A percentile compares a stretch with the other conserved stretches of the same genome.
These are phyloP conservation scores for Dalbergia oliveri DNA, from an alignment of 306 rosid genomes.

Conservation along the genomic window DNA sequence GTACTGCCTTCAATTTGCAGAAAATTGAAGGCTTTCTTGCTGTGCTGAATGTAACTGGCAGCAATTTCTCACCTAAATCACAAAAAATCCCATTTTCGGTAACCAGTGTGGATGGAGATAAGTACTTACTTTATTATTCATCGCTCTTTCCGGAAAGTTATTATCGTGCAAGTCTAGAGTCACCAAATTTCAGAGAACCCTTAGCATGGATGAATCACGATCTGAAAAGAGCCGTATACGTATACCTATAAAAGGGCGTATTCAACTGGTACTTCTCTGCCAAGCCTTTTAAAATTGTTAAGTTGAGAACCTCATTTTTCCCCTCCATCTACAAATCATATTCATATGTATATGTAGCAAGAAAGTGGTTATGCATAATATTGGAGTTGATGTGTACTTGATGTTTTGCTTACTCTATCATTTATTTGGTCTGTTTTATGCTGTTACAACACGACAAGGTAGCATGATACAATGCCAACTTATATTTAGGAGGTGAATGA, in stretches of 20 bases:
- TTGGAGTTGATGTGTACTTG: constrained; percentile 2
- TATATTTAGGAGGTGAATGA: constrained; percentile 30
- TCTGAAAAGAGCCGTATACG: constrained; percentile 65
- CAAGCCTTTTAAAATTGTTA: constrained; percentile 29
- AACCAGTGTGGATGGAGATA: constrained; percentile 83
- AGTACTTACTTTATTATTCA: constrained; percentile 73
- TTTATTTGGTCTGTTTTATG: constrained; percentile 19
- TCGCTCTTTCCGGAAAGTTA: constrained; percentile 61
- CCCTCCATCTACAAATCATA: not conserved
- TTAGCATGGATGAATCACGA: constrained; percentile 64
- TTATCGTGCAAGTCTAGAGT: constrained; percentile 62
- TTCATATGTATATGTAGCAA: not conserved
- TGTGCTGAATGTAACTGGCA: constrained; percentile 76
- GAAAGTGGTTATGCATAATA: constrained; percentile 6
- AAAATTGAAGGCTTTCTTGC: constrained; percentile 91
- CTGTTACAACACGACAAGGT: constrained; percentile 9
- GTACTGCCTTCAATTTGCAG: constrained; percentile 52
- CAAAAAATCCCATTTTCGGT: constrained; percentile 85
- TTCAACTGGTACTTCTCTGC: constrained; percentile 69
- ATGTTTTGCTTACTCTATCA: constrained; percentile 11
- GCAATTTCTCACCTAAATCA: constrained; percentile 74
- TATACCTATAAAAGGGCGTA: constrained; percentile 79
- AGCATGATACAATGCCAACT: constrained; percentile 20
- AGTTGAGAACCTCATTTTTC: constrained; percentile 13
- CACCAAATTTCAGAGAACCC: constrained; percentile 68